Conservation (phyloP, 371 early-diverging fungal genomes). For the Mortierella sp. region DNA sequence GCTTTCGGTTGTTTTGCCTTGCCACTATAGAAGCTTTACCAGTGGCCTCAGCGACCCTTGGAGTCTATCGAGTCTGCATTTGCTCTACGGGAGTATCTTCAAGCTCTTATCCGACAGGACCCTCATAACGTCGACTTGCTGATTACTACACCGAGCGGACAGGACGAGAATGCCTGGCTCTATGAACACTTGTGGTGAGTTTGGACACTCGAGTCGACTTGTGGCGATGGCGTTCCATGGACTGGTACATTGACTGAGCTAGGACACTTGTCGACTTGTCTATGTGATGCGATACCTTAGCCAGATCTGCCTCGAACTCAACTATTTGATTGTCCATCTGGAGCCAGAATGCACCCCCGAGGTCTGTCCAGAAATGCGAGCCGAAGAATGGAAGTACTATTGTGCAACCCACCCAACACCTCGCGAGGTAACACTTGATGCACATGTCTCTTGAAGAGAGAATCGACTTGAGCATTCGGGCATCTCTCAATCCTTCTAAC, state of each 20-base stretch:
- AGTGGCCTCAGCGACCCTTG: constrained; percentile 66
- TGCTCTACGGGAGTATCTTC: constrained; percentile 87
- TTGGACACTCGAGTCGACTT: too few relatives aligned
- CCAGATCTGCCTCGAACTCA: constrained; percentile 85
- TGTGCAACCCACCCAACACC: constrained; percentile 93
- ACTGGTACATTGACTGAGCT: too few relatives aligned
- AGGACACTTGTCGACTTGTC: too few relatives aligned
- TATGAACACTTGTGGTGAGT: constrained; percentile 86
- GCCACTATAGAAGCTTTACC: constrained; percentile 60
- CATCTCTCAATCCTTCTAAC: background rate
- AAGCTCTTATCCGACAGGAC: constrained; percentile 75
- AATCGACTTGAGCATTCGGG: background rate
- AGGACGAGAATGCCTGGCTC: constrained; percentile 84
- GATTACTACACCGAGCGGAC: constrained; percentile 72
- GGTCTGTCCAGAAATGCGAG: constrained; percentile 93
- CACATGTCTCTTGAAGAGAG: too few relatives aligned
- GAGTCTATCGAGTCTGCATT: constrained; percentile 80
- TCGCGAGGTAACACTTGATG: constrained; percentile 65
- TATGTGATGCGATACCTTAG: too few relatives aligned
- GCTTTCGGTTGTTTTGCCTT: background rate
- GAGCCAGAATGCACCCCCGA: constrained; percentile 82
- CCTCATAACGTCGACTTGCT: constrained; percentile 70
- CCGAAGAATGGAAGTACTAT: constrained; percentile 89
- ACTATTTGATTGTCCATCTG: constrained; percentile 77
- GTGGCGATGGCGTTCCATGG: too few relatives aligned